Base-by-base conservation (phyloP, 2,329 filamentous ascomycete genomes). In the Grosmannia serpens region DNA sequence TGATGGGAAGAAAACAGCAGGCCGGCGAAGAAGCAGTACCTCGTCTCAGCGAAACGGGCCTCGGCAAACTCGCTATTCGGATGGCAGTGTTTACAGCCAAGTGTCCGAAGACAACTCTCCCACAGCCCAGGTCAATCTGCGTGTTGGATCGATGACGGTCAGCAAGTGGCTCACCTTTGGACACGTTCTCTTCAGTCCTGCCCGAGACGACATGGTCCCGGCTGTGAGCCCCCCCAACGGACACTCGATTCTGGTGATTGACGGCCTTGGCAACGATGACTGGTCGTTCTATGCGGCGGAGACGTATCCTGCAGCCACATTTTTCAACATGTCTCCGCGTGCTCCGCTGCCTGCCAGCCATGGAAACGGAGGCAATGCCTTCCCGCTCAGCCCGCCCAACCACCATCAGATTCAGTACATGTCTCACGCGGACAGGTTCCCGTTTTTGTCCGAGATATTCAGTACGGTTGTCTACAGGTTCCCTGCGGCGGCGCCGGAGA, bases 91-190 rank as follows among this genome's bases (percentile, higher is more conserved):
- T 57, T 74, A 75, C 64, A 79, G 76, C 59, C 73, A 70, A 53
- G 70, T 73, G 2, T 78, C 78, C 0, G 77, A 81, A 22, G 80
- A 84, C 62, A 82, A 79, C 60, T 84, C 84, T 2, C 83, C 85
- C 1, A 71, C 86, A 24, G 81, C 84, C 0, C 85, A 87, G 68
- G 86, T 90, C 61, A 90, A 91, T 66, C 78, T 94, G 26, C 80
- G 89, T 2, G 85, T 90, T 20, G 88, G 86, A 5, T 90, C 88
- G 2, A 84, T 94, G 76, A 91, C 89, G 61, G 89, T 91, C 27
- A 91, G 87, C 76, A 91, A 91, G 67, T 94, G 88, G 89, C 80
- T 94, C 27, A 89, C 87, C 0, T 92, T 92, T 68, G 89, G 89
- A 1, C 86, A 90, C 64, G 87, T 92, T 0, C 76, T 94, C 4